Percentiles rank a stretch among this genome's conserved stretches.
These are phyloP conservation scores for Dactylonectria macrodidyma DNA, from an alignment of 2,329 filamentous ascomycete genomes.

Conservation along the genomic window DNA sequence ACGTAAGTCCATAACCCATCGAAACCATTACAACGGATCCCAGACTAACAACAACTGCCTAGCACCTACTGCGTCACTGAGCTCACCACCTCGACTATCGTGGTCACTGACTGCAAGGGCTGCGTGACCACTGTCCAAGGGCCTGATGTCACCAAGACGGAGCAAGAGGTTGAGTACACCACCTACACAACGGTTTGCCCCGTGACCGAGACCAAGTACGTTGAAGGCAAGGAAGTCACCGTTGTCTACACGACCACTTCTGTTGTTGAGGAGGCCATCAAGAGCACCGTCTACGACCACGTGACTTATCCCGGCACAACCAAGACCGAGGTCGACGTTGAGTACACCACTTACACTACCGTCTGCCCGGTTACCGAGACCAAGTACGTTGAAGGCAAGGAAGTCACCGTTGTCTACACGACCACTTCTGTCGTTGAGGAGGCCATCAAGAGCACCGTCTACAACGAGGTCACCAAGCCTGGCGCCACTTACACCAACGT, in stretches of 20 bases:
- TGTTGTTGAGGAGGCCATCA: constrained; percentile 49
- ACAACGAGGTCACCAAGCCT: constrained; percentile 51
- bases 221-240: constrained; percentile 59
- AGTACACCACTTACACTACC: constrained; percentile 59
- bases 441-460: constrained; percentile 38
- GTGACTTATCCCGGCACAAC: constrained; percentile 50
- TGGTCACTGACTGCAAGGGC: constrained; percentile 57
- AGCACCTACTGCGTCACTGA: constrained; percentile 61
- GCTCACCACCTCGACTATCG: constrained; percentile 60
- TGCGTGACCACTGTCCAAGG: constrained; percentile 55
- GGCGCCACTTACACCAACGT: constrained; percentile 51
- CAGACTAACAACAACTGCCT: constrained; percentile 33
- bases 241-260: constrained; percentile 50
- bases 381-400: constrained; percentile 50
- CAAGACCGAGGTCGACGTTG: constrained; percentile 48
- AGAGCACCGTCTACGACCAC: constrained; percentile 25
- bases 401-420: constrained; percentile 53
- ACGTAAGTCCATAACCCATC: constrained; percentile 52
- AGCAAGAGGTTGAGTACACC: constrained; percentile 54
- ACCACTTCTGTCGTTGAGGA: constrained; percentile 43
- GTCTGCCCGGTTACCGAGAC: constrained; percentile 58
- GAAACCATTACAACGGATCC: background rate
- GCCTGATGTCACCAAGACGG: constrained; percentile 55
- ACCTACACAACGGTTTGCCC: constrained; percentile 60
- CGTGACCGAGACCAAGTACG: constrained; percentile 51